Conservation (phyloP, 306 rosid genomes). For the Castanea crenata region DNA sequence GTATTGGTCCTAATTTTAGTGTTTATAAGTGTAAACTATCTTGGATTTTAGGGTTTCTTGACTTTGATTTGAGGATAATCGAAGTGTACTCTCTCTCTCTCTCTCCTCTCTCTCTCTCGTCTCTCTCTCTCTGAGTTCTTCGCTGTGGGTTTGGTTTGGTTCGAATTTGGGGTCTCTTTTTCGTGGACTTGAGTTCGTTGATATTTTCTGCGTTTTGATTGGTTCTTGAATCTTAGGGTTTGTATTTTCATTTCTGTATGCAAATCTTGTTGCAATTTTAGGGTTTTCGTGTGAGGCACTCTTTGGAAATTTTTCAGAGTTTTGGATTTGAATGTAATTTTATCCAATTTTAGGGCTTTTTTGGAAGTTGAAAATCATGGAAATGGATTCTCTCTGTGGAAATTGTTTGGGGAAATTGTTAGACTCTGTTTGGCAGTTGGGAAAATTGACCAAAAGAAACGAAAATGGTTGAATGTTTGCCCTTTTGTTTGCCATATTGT, state of each 20-base stretch:
- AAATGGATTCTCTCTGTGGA: background rate
- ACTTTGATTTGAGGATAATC: background rate
- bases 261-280: background rate
- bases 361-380: background rate
- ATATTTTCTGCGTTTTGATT: background rate
- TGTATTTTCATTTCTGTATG: background rate
- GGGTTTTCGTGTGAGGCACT: background rate
- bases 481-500: background rate
- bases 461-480: background rate
- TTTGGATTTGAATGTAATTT: background rate
- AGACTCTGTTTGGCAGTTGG: background rate
- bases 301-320: background rate
- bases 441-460: background rate
- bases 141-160: background rate
- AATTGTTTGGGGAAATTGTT: background rate
- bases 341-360: background rate
- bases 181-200: background rate
- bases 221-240: background rate
- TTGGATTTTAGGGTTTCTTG: conserved; percentile 2
- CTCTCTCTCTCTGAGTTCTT: background rate
- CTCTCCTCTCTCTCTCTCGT: no score
- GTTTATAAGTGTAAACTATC: background rate
- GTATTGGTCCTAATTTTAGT: background rate
- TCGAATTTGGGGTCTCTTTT: background rate
- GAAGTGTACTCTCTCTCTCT: no score